Percentiles rank a stretch among this genome's conserved stretches.
Conservation (phyloP, 148 eudicot genomes). For the Pouteria glomerata region DNA sequence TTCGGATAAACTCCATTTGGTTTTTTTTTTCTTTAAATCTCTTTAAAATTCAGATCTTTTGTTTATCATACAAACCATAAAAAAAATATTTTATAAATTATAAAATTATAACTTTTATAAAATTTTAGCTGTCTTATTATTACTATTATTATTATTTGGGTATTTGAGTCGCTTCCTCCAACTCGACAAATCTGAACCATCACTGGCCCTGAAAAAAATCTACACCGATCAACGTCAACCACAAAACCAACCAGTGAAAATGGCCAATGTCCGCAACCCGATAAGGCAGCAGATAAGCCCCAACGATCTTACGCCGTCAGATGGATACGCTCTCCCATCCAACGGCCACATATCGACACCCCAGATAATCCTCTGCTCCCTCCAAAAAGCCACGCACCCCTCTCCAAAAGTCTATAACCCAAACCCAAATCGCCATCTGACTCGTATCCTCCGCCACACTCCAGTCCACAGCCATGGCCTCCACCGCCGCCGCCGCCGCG, state of each 20-base stretch:
- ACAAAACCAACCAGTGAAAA: constrained; percentile 17
- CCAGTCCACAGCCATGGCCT: constrained; percentile 30
- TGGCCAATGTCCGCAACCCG: constrained; percentile 34
- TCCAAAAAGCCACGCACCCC: background rate
- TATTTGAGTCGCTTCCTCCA: too few relatives aligned
- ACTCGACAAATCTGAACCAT: too few relatives aligned
- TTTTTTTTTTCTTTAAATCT: too few relatives aligned
- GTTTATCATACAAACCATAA: too few relatives aligned
- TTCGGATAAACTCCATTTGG: too few relatives aligned
- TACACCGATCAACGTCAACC: constrained; percentile 3
- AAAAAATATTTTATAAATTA: too few relatives aligned
- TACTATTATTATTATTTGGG: too few relatives aligned
- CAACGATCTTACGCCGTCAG: constrained; percentile 43
- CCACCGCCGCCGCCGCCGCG: constrained; percentile 61
- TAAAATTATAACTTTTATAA: too few relatives aligned
- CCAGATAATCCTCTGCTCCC: constrained; percentile 30
- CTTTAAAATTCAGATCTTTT: too few relatives aligned
- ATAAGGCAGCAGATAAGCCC: constrained; percentile 75
- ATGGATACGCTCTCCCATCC: constrained; percentile 59
- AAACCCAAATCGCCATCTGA: background rate
- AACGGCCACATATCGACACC: constrained; percentile 31
- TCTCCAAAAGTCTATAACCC: constrained; percentile 18
- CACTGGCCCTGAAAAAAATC: too few relatives aligned
- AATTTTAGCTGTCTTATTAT: too few relatives aligned
- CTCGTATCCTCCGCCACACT: background rate